Percentiles rank a stretch among this genome's conserved stretches.
These are phyloP conservation scores for Penicillium sp. DNA, from an alignment of 2,329 filamentous ascomycete genomes.

Conservation along the genomic window DNA sequence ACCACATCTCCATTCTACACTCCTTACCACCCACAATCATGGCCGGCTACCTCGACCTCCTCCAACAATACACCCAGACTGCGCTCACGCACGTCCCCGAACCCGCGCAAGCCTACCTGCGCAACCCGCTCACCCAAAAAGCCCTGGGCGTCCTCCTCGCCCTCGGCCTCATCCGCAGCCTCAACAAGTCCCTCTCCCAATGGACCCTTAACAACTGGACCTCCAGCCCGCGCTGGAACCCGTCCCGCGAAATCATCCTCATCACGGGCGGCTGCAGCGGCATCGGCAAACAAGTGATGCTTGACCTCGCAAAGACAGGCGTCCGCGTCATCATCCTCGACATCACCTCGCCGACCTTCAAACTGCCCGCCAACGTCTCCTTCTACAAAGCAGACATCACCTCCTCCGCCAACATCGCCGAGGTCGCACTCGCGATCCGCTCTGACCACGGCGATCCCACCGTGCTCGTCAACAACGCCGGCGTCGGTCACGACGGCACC, in stretches of 20 bases:
- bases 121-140: constrained; percentile 34
- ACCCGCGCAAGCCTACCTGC: constrained; percentile 29
- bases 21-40: constrained; percentile 17
- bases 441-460: constrained; percentile 46
- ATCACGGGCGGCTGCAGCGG: constrained; percentile 42
- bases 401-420: constrained; percentile 32
- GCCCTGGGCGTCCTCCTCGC: constrained; percentile 26
- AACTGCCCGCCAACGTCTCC: constrained; percentile 35
- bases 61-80: constrained; percentile 29
- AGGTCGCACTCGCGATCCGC: constrained; percentile 43
- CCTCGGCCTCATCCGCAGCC: constrained; percentile 27
- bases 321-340: constrained; percentile 42
- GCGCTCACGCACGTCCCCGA: constrained; percentile 31
- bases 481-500: constrained; percentile 50
- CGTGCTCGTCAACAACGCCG: constrained; percentile 55
- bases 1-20: not conserved
- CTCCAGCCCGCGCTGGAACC: constrained; percentile 27
- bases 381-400: constrained; percentile 46
- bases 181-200: constrained; percentile 33
- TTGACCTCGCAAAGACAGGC: constrained; percentile 32
- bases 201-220: constrained; percentile 37
- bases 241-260: constrained; percentile 36
- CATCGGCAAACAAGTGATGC: constrained; percentile 42
- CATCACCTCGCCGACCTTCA: constrained; percentile 36
- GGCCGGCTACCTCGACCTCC: constrained; percentile 23